phyloP scores from a whole-genome alignment of 306 rosid genomes.

The Rosa multiflora region DNA sequence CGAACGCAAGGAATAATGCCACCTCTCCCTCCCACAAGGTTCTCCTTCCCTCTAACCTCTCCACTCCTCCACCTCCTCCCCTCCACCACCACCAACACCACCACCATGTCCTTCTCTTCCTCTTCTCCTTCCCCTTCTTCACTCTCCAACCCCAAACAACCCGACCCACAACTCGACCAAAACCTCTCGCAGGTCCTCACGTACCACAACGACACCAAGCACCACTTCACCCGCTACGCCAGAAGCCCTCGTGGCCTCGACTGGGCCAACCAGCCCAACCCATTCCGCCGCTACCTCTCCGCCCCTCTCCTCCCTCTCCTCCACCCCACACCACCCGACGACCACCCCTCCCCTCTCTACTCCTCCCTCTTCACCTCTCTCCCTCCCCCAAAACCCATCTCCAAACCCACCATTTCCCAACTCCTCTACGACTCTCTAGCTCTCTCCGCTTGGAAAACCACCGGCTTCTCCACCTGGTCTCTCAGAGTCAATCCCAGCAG shows the following conservation, averaged over 20 bases:
- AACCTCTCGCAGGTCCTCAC: slow-evolving; percentile 57
- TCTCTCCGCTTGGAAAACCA: slow-evolving; percentile 86
- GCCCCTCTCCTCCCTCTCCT: slow-evolving; percentile 71
- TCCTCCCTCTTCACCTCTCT: slow-evolving; percentile 63
- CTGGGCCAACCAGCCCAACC: slow-evolving; percentile 98
- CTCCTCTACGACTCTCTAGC: slow-evolving; percentile 75
- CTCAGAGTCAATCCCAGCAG: slow-evolving; percentile 92
- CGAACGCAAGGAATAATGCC: slow-evolving; percentile 20
- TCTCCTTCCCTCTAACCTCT: slow-evolving; percentile 25
- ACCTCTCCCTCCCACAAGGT: slow-evolving; percentile 28
- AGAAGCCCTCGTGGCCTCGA: slow-evolving; percentile 88
- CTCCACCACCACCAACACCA: slow-evolving; percentile 5
- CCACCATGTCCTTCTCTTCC: slow-evolving; percentile 48
- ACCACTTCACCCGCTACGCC: slow-evolving; percentile 61
- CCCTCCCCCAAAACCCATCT: slow-evolving; percentile 69
- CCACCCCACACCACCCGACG: slow-evolving; percentile 20
- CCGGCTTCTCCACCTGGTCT: slow-evolving; percentile 76
- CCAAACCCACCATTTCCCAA: slow-evolving; percentile 67
- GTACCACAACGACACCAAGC: slow-evolving; percentile 83
- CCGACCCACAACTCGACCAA: slow-evolving; percentile 29
- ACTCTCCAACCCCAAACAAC: slow-evolving; percentile 20
- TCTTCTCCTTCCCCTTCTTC: slow-evolving; percentile 33
- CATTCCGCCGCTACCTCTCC: slow-evolving; percentile 73
- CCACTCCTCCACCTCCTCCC: slow-evolving; percentile 28
- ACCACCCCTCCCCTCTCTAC: slow-evolving; percentile 38